Percentiles rank a stretch among this genome's conserved stretches.
Conservation (phyloP, 148 eudicot species). For the Salicornia ramosissima region DNA sequence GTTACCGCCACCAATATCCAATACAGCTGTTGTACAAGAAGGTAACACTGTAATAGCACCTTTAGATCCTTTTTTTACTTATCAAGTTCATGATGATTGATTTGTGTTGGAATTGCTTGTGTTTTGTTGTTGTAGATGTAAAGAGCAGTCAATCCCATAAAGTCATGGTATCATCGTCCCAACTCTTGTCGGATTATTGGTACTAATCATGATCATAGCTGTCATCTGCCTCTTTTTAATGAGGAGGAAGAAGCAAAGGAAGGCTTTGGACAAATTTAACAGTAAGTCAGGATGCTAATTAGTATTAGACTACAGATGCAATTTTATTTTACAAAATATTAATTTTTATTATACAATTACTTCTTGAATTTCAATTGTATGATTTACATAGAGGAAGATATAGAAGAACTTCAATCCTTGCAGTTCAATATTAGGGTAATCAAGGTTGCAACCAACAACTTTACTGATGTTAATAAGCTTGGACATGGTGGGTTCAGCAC, state of each 20-base stretch:
- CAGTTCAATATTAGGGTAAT: constrained; percentile 16
- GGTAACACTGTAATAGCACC: neutral
- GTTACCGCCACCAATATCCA: no score
- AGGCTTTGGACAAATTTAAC: neutral
- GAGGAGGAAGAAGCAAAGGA: constrained; percentile 15
- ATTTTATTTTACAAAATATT: neutral
- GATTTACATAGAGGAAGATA: constrained; percentile 27
- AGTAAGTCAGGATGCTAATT: constrained; percentile 3
- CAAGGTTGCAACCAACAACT: constrained; percentile 40
- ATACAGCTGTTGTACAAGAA: neutral
- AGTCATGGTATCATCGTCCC: constrained; percentile 3
- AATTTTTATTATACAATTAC: no score
- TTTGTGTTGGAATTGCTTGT: neutral
- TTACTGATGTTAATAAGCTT: constrained; percentile 22
- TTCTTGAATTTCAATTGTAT: neutral
- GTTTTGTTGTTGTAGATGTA: neutral
- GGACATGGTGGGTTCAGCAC: constrained; percentile 63
- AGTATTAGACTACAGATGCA: fast-evolving
- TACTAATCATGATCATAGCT: constrained; percentile 7
- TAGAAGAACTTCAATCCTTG: constrained; percentile 23
- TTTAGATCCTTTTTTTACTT: neutral
- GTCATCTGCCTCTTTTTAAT: neutral
- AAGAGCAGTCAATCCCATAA: neutral
- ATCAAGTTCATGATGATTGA: no score
- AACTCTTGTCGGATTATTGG: neutral